Evolutionary conservation across 2,329 filamentous ascomycete species (phyloP).

Genomic region (Fusarium protoensiforme): DNA sequence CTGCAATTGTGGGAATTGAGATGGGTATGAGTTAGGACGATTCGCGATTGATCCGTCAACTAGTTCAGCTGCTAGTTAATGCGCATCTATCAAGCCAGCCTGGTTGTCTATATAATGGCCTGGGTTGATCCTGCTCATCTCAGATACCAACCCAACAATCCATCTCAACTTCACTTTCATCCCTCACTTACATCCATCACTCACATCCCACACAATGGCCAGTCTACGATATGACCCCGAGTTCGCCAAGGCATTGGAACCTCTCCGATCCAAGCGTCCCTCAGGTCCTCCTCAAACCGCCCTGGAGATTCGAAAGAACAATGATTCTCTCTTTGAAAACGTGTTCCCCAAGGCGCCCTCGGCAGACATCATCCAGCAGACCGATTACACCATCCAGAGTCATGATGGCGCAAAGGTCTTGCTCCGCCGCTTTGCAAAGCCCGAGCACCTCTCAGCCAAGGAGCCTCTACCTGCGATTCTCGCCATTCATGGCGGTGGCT

Average conservation of each 20-base stretch:
- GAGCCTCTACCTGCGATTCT: slow-evolving; percentile 28
- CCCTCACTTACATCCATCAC: background rate
- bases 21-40: background rate
- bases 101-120: background rate
- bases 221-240: slow-evolving; percentile 30
- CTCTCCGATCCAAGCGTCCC: slow-evolving; percentile 15
- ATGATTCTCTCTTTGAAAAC: slow-evolving; percentile 9
- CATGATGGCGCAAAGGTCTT: slow-evolving; percentile 22
- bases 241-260: slow-evolving; percentile 28
- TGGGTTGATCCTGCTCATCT: background rate
- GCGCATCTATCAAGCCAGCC: background rate
- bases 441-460: slow-evolving; percentile 1
- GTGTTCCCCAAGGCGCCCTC: slow-evolving; percentile 10
- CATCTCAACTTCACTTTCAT: background rate
- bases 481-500: slow-evolving; percentile 30
- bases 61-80: background rate
- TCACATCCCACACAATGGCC: slow-evolving; percentile 8
- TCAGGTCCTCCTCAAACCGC: slow-evolving; percentile 14
- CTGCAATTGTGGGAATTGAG: background rate
- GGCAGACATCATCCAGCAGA: slow-evolving; percentile 11
- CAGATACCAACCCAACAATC: background rate
- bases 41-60: background rate
- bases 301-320: slow-evolving; percentile 17
- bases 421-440: slow-evolving; percentile 25
- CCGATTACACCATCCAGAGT: slow-evolving; percentile 20